Conservation (phyloP, 495 filamentous ascomycete species). For the Daldinia loculata region DNA sequence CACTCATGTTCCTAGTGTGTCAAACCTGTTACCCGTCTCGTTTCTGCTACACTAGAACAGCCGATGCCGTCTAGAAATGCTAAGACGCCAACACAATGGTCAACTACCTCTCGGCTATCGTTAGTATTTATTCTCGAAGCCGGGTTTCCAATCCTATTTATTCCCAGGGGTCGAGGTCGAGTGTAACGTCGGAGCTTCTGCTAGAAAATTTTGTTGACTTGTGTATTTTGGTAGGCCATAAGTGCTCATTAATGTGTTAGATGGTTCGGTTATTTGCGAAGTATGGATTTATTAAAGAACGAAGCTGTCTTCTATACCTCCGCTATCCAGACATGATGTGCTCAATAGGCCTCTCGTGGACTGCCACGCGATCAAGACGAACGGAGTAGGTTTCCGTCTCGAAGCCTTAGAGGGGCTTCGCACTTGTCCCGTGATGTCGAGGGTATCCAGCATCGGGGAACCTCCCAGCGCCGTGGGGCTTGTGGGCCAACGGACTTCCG, state of each 20-base stretch:
- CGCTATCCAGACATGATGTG: constrained; percentile 6
- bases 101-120: not conserved
- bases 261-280: not conserved
- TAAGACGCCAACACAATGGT: not conserved
- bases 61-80: constrained; percentile 1
- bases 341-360: constrained; percentile 28
- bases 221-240: not conserved
- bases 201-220: not conserved
- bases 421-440: constrained; percentile 34
- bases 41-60: constrained; percentile 17
- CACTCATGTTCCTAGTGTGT: constrained; percentile 31
- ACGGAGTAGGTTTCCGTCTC: constrained; percentile 23
- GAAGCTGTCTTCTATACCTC: constrained; percentile 6
- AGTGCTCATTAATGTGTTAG: not conserved
- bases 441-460: constrained; percentile 38
- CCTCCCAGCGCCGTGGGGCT: constrained; percentile 29
- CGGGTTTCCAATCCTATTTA: not conserved
- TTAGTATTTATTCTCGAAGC: not conserved
- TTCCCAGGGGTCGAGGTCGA: constrained; percentile 8
- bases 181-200: not conserved
- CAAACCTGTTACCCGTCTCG: constrained; percentile 33
- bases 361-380: constrained; percentile 33
- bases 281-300: constrained; percentile 17
- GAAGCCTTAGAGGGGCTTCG: constrained; percentile 4
- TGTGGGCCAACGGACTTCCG: constrained; percentile 34